Evolutionary conservation across 306 rosid species (phyloP).

Genomic region (Phaseolus lunatus): DNA sequence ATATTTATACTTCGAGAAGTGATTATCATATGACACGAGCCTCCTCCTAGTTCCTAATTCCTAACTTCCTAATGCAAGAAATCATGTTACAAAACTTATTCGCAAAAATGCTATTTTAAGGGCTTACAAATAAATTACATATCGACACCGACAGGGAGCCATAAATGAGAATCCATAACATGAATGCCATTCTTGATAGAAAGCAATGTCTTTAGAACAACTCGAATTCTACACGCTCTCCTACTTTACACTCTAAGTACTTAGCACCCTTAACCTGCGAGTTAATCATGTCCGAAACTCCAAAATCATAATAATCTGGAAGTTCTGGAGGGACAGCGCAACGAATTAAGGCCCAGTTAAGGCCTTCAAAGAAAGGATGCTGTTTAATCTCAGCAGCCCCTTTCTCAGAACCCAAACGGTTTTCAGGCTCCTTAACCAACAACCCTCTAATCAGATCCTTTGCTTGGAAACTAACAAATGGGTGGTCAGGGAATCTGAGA

Average conservation of each 20-base stretch:
- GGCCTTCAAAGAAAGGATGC: slow-evolving; percentile 81
- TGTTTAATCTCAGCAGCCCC: slow-evolving; percentile 85
- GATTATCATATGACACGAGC: neutral
- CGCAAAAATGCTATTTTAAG: slow-evolving; percentile 9
- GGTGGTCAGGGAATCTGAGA: slow-evolving; percentile 66
- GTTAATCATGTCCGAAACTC: slow-evolving; percentile 49
- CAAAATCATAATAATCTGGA: slow-evolving; percentile 58
- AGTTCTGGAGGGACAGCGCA: slow-evolving; percentile 75
- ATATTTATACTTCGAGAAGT: neutral
- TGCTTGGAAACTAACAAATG: slow-evolving; percentile 63
- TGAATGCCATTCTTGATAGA: slow-evolving; percentile 34
- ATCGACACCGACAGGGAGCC: slow-evolving; percentile 12
- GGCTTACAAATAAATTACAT: slow-evolving; percentile 34
- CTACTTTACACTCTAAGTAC: slow-evolving; percentile 73
- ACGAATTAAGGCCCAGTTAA: slow-evolving; percentile 84
- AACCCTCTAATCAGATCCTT: slow-evolving; percentile 75
- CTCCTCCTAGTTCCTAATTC: neutral
- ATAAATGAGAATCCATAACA: slow-evolving; percentile 33
- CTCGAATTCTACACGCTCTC: slow-evolving; percentile 82
- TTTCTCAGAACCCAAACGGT: slow-evolving; percentile 71
- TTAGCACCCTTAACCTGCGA: slow-evolving; percentile 54
- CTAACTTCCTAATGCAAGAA: neutral
- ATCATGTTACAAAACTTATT: slow-evolving; percentile 34
- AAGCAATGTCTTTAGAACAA: slow-evolving; percentile 60
- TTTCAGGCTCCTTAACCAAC: slow-evolving; percentile 78